phyloP scores from a whole-genome alignment of 2,329 filamentous ascomycete genomes.

The Calonectria ilicicola region DNA sequence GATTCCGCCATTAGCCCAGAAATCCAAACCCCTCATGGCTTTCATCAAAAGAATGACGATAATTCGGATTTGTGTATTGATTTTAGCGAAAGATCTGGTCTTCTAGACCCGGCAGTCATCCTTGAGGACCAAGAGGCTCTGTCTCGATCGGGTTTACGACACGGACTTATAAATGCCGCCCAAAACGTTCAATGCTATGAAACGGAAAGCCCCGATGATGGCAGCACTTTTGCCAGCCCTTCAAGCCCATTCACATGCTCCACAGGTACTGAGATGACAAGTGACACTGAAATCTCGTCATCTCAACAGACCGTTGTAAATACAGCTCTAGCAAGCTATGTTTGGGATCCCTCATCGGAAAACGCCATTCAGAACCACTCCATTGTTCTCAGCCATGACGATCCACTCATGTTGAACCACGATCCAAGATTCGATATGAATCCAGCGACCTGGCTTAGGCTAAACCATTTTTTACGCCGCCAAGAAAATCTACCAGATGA shows the following conservation, averaged over 20 bases:
- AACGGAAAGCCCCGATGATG: background rate
- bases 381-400: background rate
- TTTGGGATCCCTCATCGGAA: conserved; percentile 2
- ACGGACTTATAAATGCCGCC: background rate
- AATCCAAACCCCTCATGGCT: background rate
- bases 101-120: background rate
- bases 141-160: background rate
- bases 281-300: background rate
- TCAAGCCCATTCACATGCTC: background rate
- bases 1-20: too few species aligned
- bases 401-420: background rate
- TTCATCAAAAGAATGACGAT: too few species aligned
- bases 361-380: background rate
- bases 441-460: background rate
- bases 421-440: conserved; percentile 1
- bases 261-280: background rate
- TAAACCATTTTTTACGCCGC: background rate
- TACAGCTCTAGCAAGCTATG: background rate
- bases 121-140: background rate
- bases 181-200: background rate
- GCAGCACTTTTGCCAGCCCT: too few species aligned
- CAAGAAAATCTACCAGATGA: background rate
- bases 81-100: background rate
- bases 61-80: background rate
- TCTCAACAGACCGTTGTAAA: background rate